Conservation (phyloP, 2,329 filamentous ascomycete genomes). For the Penicillium sp. region DNA sequence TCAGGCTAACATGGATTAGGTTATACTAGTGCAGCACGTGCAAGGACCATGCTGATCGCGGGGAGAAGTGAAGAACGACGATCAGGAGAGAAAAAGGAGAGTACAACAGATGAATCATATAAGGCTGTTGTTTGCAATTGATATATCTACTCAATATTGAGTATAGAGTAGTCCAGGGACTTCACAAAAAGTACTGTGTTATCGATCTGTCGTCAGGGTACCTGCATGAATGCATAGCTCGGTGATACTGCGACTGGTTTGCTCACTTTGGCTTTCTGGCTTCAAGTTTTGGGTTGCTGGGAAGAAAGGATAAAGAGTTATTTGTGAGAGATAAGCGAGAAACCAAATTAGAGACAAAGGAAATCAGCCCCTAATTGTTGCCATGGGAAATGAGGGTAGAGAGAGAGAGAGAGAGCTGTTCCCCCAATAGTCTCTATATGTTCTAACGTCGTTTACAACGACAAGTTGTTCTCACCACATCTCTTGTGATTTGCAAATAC, state of each 20-base stretch:
- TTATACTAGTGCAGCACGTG: slow-evolving; percentile 23
- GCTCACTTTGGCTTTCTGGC: background rate
- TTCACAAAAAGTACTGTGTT: background rate
- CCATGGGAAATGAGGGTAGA: background rate
- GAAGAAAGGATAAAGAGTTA: background rate
- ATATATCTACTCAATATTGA: background rate
- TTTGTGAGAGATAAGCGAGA: background rate
- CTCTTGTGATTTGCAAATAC: background rate
- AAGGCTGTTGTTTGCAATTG: background rate
- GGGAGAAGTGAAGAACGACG: slow-evolving; percentile 20
- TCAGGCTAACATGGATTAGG: slow-evolving; percentile 11
- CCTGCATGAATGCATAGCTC: slow-evolving; percentile 12
- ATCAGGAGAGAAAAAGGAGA: slow-evolving; percentile 23
- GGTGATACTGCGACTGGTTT: background rate
- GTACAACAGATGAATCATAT: background rate
- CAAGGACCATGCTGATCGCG: slow-evolving; percentile 21
- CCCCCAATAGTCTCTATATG: slow-evolving; percentile 1
- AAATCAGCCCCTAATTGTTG: slow-evolving; percentile 7
- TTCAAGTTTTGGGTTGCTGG: background rate
- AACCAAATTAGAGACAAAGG: slow-evolving; percentile 1
- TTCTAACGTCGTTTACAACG: background rate
- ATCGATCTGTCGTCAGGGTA: slow-evolving; percentile 5
- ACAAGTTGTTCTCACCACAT: background rate
- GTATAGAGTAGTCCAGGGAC: background rate
- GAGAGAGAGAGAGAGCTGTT: slow-evolving; percentile 2